Percentiles rank a stretch among this genome's conserved stretches.
Evolutionary conservation across 805 yeast species (phyloP).

Genomic region (Teunomyces panamensis): DNA sequence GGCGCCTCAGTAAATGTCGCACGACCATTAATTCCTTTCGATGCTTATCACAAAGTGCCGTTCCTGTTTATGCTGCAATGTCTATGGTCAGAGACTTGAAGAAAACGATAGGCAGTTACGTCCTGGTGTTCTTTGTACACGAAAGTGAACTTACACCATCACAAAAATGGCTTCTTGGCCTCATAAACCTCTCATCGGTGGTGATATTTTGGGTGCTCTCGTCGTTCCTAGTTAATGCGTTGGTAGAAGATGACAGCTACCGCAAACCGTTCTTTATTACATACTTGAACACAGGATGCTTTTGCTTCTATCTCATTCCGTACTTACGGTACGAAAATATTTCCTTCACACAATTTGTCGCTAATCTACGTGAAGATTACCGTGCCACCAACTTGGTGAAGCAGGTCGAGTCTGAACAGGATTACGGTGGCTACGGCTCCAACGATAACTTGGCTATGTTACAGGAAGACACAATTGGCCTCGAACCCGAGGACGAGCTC

Average conservation of each 20-base stretch:
- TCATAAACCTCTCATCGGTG: conserved; percentile 68
- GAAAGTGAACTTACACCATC: conserved; percentile 22
- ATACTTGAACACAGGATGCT: conserved; percentile 84
- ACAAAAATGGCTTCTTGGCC: conserved; percentile 73
- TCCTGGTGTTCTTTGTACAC: conserved; percentile 18
- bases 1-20: conserved; percentile 1
- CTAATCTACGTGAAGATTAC: conserved; percentile 22
- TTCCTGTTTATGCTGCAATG: neutral
- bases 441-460: conserved; percentile 15
- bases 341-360: conserved; percentile 20
- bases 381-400: neutral
- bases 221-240: conserved; percentile 76
- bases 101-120: conserved; percentile 4
- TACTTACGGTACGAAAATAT: conserved; percentile 34
- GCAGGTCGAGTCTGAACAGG: conserved; percentile 20
- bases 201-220: conserved; percentile 89
- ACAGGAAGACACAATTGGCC: conserved; percentile 2
- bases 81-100: conserved; percentile 3
- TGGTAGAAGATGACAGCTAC: conserved; percentile 67
- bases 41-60: neutral
- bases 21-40: neutral
- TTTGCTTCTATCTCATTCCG: conserved; percentile 73
- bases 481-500: conserved; percentile 5
- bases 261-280: conserved; percentile 92
- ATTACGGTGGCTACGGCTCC: conserved; percentile 22